Conservation (phyloP, 2,329 filamentous ascomycete genomes). For the Aureobasidium sp. region DNA sequence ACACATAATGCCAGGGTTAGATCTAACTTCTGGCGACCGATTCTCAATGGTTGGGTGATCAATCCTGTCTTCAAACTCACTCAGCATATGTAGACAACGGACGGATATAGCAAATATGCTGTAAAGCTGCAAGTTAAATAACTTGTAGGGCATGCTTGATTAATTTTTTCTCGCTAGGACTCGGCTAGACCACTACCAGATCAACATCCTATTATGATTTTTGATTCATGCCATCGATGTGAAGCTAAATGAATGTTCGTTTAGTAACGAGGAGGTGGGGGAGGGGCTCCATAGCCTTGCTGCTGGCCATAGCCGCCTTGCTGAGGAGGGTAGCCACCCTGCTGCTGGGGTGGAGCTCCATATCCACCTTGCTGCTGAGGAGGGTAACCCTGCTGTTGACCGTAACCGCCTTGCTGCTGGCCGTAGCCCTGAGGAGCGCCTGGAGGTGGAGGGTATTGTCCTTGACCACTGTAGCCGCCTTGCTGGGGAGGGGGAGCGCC, state of each 20-base stretch:
- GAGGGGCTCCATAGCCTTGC: conserved; percentile 14
- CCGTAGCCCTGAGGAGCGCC: conserved; percentile 20
- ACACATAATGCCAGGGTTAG: too few relatives aligned
- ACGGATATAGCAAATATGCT: not conserved
- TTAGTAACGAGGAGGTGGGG: conserved; percentile 10
- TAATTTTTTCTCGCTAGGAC: not conserved
- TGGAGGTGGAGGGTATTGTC: conserved; percentile 20
- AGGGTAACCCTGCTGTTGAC: conserved; percentile 15
- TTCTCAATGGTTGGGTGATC: too few relatives aligned
- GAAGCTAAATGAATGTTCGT: not conserved
- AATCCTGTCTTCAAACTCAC: too few relatives aligned
- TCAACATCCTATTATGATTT: not conserved
- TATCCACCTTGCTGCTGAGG: conserved; percentile 15
- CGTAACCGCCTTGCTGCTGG: conserved; percentile 16
- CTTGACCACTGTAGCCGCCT: conserved; percentile 17
- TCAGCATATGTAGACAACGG: too few relatives aligned
- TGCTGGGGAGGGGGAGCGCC: conserved; percentile 21
- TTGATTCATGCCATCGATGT: not conserved
- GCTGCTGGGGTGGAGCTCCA: conserved; percentile 14
- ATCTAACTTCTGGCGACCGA: too few relatives aligned
- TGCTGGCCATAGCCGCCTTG: conserved; percentile 19
- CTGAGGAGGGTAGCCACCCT: conserved; percentile 15
- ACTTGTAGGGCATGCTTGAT: not conserved
- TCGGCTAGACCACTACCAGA: not conserved
- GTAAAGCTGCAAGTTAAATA: not conserved